phyloP scores from a whole-genome alignment of 306 rosid species.

The Vachellia collinsii region DNA sequence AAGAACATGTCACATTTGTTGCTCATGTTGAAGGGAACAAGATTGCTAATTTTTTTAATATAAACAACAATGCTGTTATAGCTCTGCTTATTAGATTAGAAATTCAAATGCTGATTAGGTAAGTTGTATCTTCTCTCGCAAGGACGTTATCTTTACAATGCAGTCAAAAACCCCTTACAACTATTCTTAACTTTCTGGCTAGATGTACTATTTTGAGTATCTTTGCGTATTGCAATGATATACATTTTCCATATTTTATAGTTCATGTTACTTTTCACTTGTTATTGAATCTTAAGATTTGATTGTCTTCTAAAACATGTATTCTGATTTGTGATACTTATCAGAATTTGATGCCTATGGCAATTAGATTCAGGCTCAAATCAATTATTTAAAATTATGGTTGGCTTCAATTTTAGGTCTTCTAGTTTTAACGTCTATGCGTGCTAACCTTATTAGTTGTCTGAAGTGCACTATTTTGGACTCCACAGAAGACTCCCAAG shows the following conservation, averaged over 20 bases:
- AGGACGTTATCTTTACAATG: constrained; percentile 4
- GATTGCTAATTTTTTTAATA: background rate
- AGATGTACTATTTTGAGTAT: background rate
- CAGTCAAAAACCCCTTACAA: background rate
- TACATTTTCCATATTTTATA: background rate
- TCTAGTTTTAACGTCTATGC: constrained; percentile 14
- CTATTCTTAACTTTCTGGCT: background rate
- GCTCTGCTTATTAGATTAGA: constrained; percentile 3
- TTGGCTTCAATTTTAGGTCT: constrained; percentile 28
- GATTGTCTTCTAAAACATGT: background rate
- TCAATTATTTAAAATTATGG: constrained; percentile 17
- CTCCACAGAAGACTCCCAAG: constrained; percentile 90
- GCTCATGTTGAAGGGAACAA: background rate
- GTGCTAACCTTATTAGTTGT: constrained; percentile 26
- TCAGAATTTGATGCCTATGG: background rate
- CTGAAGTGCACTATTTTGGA: constrained; percentile 42
- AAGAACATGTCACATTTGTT: background rate
- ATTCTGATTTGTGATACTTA: background rate
- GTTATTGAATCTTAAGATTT: background rate
- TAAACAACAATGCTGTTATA: background rate
- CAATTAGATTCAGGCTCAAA: background rate
- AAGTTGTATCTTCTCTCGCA: background rate
- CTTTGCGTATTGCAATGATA: background rate
- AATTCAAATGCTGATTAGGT: constrained; percentile 5
- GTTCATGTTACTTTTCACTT: background rate